Conservation (phyloP, 2,329 filamentous ascomycete genomes). For the Ascochyta rabiei region DNA sequence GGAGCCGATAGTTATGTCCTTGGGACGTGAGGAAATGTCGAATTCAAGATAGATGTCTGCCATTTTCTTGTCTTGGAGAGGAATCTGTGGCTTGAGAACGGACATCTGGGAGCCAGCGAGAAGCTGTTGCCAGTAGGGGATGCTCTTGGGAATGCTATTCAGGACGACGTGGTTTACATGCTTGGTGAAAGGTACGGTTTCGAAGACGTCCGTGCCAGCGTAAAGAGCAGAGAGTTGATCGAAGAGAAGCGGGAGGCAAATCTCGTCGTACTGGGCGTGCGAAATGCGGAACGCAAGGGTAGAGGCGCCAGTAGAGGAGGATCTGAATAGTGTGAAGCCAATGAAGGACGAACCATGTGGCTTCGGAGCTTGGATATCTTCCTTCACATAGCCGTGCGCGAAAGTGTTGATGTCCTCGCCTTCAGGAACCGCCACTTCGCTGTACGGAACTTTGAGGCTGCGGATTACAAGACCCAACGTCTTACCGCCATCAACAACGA, state of each 20-base stretch:
- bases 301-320: slow-evolving; percentile 60
- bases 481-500: slow-evolving; percentile 57
- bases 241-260: slow-evolving; percentile 68
- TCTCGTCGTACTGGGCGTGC: slow-evolving; percentile 73
- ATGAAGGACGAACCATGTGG: slow-evolving; percentile 60
- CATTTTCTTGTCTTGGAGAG: slow-evolving; percentile 35
- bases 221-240: slow-evolving; percentile 65
- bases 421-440: slow-evolving; percentile 45
- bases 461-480: slow-evolving; percentile 66
- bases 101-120: slow-evolving; percentile 61
- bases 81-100: slow-evolving; percentile 42
- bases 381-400: slow-evolving; percentile 59
- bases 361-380: slow-evolving; percentile 62
- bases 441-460: slow-evolving; percentile 58
- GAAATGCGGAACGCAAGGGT: slow-evolving; percentile 67
- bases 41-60: slow-evolving; percentile 42
- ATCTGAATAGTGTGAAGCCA: slow-evolving; percentile 58
- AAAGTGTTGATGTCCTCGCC: slow-evolving; percentile 60
- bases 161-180: slow-evolving; percentile 53
- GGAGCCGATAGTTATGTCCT: slow-evolving; percentile 67
- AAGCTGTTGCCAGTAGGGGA: slow-evolving; percentile 66
- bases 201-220: slow-evolving; percentile 38
- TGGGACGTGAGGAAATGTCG: slow-evolving; percentile 51
- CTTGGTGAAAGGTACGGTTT: slow-evolving; percentile 52
- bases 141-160: slow-evolving; percentile 53